phyloP scores from a whole-genome alignment of 2,329 filamentous ascomycete genomes.

The Xylariaceae sp. region DNA sequence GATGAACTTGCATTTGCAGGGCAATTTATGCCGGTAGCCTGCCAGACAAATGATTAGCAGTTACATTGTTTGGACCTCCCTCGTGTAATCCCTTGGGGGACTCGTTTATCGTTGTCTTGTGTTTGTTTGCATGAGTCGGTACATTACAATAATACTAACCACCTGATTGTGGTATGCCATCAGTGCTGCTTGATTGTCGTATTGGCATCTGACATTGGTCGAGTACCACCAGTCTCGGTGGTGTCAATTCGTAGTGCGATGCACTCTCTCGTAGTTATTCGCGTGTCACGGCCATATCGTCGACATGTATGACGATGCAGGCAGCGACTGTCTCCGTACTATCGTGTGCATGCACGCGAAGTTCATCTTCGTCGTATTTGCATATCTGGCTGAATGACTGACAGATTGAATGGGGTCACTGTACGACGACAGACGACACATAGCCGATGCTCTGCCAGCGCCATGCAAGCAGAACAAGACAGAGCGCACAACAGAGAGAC shows the following conservation, averaged over 20 bases:
- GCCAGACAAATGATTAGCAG: background rate
- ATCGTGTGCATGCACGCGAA: background rate
- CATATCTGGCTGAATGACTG: background rate
- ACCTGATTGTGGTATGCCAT: background rate
- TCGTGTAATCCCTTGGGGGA: background rate
- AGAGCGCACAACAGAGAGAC: background rate
- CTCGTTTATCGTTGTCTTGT: background rate
- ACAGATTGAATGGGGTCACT: background rate
- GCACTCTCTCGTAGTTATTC: background rate
- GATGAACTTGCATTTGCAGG: slow-evolving; percentile 11
- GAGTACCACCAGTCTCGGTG: too few species aligned
- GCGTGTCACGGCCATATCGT: background rate
- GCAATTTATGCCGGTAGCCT: slow-evolving; percentile 10
- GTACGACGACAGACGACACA: background rate
- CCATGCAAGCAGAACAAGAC: background rate
- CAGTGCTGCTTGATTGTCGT: background rate
- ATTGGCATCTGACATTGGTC: background rate
- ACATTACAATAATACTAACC: background rate
- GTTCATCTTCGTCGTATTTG: background rate
- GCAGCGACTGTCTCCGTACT: background rate
- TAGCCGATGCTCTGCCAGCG: background rate
- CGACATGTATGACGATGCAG: background rate
- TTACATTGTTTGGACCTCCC: background rate
- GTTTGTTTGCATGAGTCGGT: background rate
- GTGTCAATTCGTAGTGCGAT: too few species aligned